Evolutionary conservation across 164 flowering plant genomes (phyloP).

Genomic region (Vitis labrusca): DNA sequence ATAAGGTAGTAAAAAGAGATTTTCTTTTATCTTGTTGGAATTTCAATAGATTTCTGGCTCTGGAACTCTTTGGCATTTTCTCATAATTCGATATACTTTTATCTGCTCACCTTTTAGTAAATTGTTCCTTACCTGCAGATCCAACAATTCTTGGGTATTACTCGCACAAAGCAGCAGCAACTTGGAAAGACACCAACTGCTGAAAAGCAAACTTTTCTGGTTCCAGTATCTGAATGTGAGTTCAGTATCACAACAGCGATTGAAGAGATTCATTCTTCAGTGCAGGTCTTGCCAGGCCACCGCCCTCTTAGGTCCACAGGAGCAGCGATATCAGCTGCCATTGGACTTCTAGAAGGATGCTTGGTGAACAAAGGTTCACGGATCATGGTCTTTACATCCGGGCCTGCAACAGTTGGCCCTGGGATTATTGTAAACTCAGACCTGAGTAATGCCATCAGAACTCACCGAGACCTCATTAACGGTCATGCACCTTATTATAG

Average conservation of each 20-base stretch:
- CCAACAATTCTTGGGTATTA: conserved; percentile 58
- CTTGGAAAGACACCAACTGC: conserved; percentile 38
- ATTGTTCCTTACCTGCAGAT: conserved; percentile 36
- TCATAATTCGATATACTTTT: background rate
- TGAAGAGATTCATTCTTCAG: conserved; percentile 66
- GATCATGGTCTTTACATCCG: conserved; percentile 89
- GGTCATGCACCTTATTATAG: conserved; percentile 53
- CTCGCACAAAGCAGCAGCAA: conserved; percentile 39
- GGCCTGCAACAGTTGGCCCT: conserved; percentile 90
- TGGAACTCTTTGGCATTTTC: background rate
- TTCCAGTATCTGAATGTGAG: conserved; percentile 81
- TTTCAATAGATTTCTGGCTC: no score
- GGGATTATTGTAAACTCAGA: conserved; percentile 76
- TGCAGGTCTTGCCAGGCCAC: conserved; percentile 35
- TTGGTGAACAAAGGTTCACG: conserved; percentile 55
- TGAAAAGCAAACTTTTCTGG: conserved; percentile 64
- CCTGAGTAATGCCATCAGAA: conserved; percentile 59
- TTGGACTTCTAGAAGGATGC: conserved; percentile 86
- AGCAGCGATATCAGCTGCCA: conserved; percentile 74
- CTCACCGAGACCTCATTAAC: conserved; percentile 64
- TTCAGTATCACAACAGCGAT: conserved; percentile 71
- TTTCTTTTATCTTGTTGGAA: no score
- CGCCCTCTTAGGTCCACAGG: conserved; percentile 84
- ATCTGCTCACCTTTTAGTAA: background rate
- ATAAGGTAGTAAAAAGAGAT: no score